Conservation (phyloP, 148 eudicot species). For the Vaccinium corymbosum region DNA sequence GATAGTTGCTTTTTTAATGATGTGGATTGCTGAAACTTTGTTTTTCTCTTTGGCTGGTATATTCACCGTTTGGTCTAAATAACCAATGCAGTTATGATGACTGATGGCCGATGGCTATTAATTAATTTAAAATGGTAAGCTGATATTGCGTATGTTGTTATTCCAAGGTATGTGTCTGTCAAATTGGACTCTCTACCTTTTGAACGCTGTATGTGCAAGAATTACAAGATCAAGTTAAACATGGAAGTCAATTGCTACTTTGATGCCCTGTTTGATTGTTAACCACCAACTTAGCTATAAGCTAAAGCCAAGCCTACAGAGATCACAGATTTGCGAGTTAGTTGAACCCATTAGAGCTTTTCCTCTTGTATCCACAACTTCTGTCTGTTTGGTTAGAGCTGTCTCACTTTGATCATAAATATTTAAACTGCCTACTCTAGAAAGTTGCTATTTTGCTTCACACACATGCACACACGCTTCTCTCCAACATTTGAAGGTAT, state of each 20-base stretch:
- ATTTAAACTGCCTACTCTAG: neutral
- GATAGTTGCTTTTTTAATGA: too few species aligned
- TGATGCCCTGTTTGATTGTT: neutral
- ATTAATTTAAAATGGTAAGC: neutral
- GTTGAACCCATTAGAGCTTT: neutral
- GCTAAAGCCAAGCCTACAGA: neutral
- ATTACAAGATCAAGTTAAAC: neutral
- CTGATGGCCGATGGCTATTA: neutral
- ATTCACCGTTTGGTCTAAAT: neutral
- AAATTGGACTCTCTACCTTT: neutral
- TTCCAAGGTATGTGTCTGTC: too few species aligned
- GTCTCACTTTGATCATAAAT: neutral
- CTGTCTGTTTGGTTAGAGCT: neutral
- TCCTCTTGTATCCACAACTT: neutral
- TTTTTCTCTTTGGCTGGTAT: neutral
- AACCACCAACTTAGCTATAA: neutral
- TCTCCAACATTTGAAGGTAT: neutral
- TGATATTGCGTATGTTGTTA: too few species aligned
- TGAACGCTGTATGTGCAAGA: neutral
- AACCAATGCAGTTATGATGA: neutral
- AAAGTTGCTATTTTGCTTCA: neutral
- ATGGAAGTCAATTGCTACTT: neutral
- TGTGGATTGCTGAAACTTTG: neutral
- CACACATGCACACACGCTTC: neutral
- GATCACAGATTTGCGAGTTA: neutral